phyloP scores from a whole-genome alignment of 2,329 filamentous ascomycete species.

The Zalaria sp. region DNA sequence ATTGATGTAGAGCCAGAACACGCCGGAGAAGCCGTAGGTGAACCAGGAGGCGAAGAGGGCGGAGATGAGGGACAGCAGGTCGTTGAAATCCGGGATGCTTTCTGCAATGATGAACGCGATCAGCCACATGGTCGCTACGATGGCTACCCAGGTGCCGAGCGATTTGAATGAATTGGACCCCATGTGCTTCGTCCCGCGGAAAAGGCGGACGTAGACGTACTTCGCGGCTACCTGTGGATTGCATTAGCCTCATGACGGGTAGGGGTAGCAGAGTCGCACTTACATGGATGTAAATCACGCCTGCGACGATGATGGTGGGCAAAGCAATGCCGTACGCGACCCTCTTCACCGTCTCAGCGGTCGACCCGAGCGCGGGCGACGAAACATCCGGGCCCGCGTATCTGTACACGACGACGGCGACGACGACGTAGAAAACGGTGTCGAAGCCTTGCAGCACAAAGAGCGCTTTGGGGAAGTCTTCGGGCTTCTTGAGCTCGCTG shows the following conservation, averaged over 20 bases:
- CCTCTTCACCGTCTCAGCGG: conserved; percentile 40
- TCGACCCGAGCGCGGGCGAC: conserved; percentile 51
- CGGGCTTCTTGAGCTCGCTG: conserved; percentile 48
- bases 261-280: not conserved
- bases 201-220: conserved; percentile 51
- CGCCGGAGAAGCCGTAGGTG: conserved; percentile 8
- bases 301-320: conserved; percentile 57
- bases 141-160: conserved; percentile 42
- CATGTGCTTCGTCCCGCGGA: conserved; percentile 41
- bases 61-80: conserved; percentile 23
- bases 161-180: conserved; percentile 22
- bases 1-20: conserved; percentile 27
- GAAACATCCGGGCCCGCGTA: conserved; percentile 46
- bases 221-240: conserved; percentile 33
- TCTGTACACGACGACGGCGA: conserved; percentile 52
- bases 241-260: not conserved
- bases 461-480: conserved; percentile 48
- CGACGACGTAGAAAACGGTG: conserved; percentile 47
- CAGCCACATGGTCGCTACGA: conserved; percentile 44
- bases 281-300: conserved; percentile 56
- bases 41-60: conserved; percentile 55
- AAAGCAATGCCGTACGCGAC: conserved; percentile 55
- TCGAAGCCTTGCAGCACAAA: conserved; percentile 45
- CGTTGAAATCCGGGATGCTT: conserved; percentile 4
- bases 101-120: conserved; percentile 55